A percentile compares a stretch with the other conserved stretches of the same genome.
Evolutionary conservation across 441 rosid genomes (phyloP).

Genomic region (Aleurites moluccanus): DNA sequence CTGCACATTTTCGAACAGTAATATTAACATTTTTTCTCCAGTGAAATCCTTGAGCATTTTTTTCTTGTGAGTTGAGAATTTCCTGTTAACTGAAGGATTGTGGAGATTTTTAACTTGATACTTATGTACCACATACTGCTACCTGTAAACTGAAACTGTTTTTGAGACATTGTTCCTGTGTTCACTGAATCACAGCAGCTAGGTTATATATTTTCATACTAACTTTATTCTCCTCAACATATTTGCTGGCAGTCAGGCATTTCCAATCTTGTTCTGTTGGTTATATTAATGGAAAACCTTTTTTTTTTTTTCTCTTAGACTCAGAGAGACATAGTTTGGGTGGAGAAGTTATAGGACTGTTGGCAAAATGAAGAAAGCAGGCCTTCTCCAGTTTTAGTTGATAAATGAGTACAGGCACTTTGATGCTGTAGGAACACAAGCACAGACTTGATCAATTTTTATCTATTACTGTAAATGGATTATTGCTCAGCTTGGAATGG

Average conservation of each 20-base stretch:
- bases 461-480: constrained; percentile 14
- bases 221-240: neutral
- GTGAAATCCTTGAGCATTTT: neutral
- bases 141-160: neutral
- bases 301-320: neutral
- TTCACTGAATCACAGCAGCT: neutral
- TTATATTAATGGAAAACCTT: neutral
- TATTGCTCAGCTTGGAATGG: constrained; percentile 56
- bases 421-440: neutral
- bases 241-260: neutral
- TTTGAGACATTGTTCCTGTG: neutral
- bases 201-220: neutral
- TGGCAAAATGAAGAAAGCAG: constrained; percentile 2
- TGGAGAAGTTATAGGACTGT: neutral
- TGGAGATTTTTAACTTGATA: neutral
- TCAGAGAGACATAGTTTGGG: neutral
- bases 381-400: neutral
- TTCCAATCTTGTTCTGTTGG: neutral
- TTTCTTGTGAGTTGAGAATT: neutral
- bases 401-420: neutral
- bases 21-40: neutral
- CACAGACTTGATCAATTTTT: constrained; percentile 5
- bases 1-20: neutral
- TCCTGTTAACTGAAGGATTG: neutral
- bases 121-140: neutral